Percentiles rank a stretch among this genome's conserved stretches.
phyloP scores from a whole-genome alignment of 805 yeast species.

The Naumovozyma castellii region DNA sequence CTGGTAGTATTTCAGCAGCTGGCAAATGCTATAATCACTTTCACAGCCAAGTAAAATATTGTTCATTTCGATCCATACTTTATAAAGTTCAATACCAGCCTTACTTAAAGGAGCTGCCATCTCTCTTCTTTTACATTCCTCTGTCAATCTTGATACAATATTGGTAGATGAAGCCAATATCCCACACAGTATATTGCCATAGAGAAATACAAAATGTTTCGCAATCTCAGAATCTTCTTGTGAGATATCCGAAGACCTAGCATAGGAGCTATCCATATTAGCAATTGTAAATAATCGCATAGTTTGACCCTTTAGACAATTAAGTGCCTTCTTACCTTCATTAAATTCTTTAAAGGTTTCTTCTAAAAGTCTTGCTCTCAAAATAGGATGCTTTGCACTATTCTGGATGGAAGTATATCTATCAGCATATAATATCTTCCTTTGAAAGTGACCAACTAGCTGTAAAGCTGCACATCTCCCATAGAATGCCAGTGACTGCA shows the following conservation, averaged over 20 bases:
- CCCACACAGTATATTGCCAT: constrained; percentile 8
- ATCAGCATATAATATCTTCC: constrained; percentile 17
- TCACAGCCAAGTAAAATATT: constrained; percentile 7
- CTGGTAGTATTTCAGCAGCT: constrained; percentile 8
- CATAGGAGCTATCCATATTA: background rate
- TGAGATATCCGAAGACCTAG: constrained; percentile 1
- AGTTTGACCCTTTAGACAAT: constrained; percentile 13
- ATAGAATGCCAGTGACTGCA: constrained; percentile 12
- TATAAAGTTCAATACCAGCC: constrained; percentile 3
- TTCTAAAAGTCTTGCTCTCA: constrained; percentile 10
- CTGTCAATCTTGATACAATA: background rate
- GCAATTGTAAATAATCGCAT: constrained; percentile 12
- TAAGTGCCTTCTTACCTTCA: constrained; percentile 6
- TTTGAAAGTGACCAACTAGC: constrained; percentile 15
- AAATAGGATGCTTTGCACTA: constrained; percentile 14
- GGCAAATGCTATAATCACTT: constrained; percentile 12
- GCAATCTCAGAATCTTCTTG: constrained; percentile 9
- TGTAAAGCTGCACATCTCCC: constrained; percentile 14
- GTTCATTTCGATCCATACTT: constrained; percentile 10
- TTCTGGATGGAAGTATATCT: constrained; percentile 23
- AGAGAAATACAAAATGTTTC: constrained; percentile 11
- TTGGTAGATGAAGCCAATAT: constrained; percentile 2
- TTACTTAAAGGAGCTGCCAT: background rate
- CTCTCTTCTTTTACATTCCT: background rate
- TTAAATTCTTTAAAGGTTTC: constrained; percentile 16